Conservation (phyloP, 352 stramenopile species). For the Pythium dissimile region DNA sequence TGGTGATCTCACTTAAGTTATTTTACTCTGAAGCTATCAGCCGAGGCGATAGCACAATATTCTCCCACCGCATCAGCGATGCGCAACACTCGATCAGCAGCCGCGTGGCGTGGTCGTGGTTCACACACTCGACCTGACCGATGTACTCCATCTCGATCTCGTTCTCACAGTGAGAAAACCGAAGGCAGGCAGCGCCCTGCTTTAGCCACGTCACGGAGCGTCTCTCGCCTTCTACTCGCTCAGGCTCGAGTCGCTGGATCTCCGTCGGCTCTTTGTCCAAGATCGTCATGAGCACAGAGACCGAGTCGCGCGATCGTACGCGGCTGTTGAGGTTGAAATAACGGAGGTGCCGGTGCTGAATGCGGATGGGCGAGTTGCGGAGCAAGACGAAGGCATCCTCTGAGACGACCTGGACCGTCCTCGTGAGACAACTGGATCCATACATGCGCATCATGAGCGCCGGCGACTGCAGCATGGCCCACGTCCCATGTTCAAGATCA, state of each 20-base stretch:
- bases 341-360: background rate
- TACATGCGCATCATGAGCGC: background rate
- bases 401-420: background rate
- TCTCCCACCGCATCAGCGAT: conserved; percentile 2
- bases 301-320: background rate
- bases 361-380: background rate
- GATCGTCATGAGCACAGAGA: background rate
- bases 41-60: no score
- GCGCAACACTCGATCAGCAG: background rate
- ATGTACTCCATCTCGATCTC: conserved; percentile 3
- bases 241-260: no score
- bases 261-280: background rate
- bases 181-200: background rate
- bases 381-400: background rate
- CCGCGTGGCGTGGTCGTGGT: background rate
- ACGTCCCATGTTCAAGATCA: background rate
- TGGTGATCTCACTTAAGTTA: no score
- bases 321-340: background rate
- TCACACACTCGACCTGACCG: background rate
- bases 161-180: background rate
- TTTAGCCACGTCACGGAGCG: background rate
- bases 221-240: background rate
- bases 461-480: background rate
- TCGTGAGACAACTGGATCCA: background rate
- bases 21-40: no score